Evolutionary conservation across 306 rosid species (phyloP), one percentile per base, ranked within the genome.

Genomic region (Ziziphus jujuba): DNA sequence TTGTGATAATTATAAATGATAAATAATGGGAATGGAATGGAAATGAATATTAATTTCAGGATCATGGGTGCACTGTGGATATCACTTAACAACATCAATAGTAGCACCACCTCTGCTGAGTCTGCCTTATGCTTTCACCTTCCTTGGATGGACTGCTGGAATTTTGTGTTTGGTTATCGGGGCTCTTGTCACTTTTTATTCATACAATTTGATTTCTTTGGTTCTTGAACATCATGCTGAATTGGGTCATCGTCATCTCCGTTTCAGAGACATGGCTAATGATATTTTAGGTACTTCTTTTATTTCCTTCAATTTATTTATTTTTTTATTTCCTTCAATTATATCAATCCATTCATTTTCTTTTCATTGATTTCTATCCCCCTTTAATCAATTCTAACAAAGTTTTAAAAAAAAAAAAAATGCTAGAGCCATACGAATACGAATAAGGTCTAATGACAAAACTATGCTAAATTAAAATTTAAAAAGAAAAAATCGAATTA

Each of bases 11-110:
- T n/a, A n/a, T n/a, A n/a, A 21, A 4, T 22, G 13, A 8, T 31
- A 3, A n/a, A n/a, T n/a, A n/a, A n/a, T n/a, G n/a, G n/a, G n/a
- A n/a, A n/a, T n/a, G 51, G 34, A 10, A 10, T 4, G 14, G 24
- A 33, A 19, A 50, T 33, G 34, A 23, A 24, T 22, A 40, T 12
- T 51, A 25, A 63, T 20, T 74, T 61, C 8, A 89, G 96, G 96
- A 36, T 87, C 96, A 20, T 92, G 98, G 98, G 20, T 83, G 64
- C 98, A 92, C 55, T 61, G 87, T 66, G 96, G 98, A 23, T 92
- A 87, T 81, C 98, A 92, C 61, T 82, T 92, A 71, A 84, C 96
- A 17, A 89, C 96, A 0, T 86, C 98, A 33, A 89, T 92, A 2
- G 98, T 92, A 9, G 98, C 96, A 1, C 96, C 98, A 40, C 2